Evolutionary conservation across 2,329 filamentous ascomycete species (phyloP), one percentile per base, ranked within the genome.

Genomic region (Fusarium equiseti): DNA sequence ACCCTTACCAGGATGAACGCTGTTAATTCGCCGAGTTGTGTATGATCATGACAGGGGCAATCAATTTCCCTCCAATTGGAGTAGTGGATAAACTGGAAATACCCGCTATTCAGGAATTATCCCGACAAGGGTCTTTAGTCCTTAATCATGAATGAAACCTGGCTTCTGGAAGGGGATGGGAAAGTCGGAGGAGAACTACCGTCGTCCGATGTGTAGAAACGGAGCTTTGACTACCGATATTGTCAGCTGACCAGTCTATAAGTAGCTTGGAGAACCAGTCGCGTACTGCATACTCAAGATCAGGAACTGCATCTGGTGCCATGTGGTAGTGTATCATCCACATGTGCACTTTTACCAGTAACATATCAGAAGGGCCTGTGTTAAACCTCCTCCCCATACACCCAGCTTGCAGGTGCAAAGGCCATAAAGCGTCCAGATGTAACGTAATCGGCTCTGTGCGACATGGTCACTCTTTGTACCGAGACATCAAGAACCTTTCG

Each of bases 41-140:
- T 49, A 18, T 57, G 35, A 49, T 52, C 20, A 0, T 2, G 48
- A 43, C 54, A 27, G 3, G 65, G 66, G 6, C 29, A 0, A 1
- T 12, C 20, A 38, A 65, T 69, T 69, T 69, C 66, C 59, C 66
- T 56, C 66, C 65, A 69, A 69, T 68, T 35, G 60, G 2, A 12
- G 13, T 2, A 7, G 15, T 3, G 4, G 1, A 5, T 11, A 1
- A 4, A 1, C 10, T 15, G 13, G 8, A 22, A 40, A 5, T 8
- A 29, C 8, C 12, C 10, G 13, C 24, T 51, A 53, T 55, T 65
- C 50, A 59, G 16, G 40, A 51, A n/a, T 64, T 63, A 22, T 48
- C 24, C 64, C 48, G 64, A 35, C 59, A 42, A 32, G 46, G 52
- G 32, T 46, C 18, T 15, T 35, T 20, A 20, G 16, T 45, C 63